These are phyloP conservation scores for Sclerospora graminicola DNA, from an alignment of 352 stramenopile species.

Conservation along the genomic window DNA sequence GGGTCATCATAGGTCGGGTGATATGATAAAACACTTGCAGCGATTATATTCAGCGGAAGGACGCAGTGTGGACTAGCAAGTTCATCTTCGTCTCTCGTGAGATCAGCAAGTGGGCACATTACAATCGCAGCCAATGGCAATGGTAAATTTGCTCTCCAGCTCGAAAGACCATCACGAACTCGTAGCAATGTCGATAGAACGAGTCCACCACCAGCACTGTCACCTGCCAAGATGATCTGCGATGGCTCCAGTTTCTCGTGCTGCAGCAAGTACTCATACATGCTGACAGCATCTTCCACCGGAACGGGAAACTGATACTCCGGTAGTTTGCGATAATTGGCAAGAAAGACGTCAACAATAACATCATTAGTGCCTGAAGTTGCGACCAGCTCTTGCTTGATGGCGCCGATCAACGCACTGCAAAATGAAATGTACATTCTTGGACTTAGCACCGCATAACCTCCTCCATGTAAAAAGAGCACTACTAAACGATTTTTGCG, in stretches of 20 bases:
- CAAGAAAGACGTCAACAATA: conserved; percentile 31
- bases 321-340: conserved; percentile 39
- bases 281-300: conserved; percentile 25
- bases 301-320: conserved; percentile 29
- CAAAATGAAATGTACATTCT: conserved; percentile 27
- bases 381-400: conserved; percentile 16
- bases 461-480: conserved; percentile 48
- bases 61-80: conserved; percentile 15
- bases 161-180: conserved; percentile 11
- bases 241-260: conserved; percentile 14
- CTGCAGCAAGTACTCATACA: conserved; percentile 33
- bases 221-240: conserved; percentile 26
- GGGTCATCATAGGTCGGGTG: conserved; percentile 10
- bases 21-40: conserved; percentile 11
- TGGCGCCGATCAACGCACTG: conserved; percentile 12
- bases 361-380: conserved; percentile 3
- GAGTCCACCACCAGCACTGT: conserved; percentile 32
- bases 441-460: conserved; percentile 35
- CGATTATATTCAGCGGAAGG: conserved; percentile 18
- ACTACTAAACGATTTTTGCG: conserved; percentile 18
- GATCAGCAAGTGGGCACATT: conserved; percentile 35
- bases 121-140: conserved; percentile 26
- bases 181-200: conserved; percentile 32
- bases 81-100: conserved; percentile 14
- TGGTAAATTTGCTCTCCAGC: background rate